Evolutionary conservation across 1,139 yeast species (phyloP), one percentile per base, ranked within the genome.

Genomic region (Pichia sp.): DNA sequence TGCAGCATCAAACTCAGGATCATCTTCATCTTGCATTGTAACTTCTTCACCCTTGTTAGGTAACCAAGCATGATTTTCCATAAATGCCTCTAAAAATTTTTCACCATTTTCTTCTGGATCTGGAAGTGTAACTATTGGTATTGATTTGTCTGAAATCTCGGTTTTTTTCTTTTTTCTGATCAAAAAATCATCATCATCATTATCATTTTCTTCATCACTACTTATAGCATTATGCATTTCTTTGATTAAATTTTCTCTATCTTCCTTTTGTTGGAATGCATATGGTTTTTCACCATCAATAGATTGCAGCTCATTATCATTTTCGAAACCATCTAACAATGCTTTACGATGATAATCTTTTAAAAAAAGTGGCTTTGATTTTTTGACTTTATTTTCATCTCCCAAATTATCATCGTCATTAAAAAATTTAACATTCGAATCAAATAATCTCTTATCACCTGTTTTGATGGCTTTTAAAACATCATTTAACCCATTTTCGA

Each of bases 301-400:
- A 6, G 44, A 35, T 10, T 78, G 82, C 6, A 77, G 76, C 7
- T 62, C 67, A 9, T 74, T 74, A 11, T 74, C 81, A 6, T 73
- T 79, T 7, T 74, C 78, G 4, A 74, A 78, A 16, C 87, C 87
- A 12, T 80, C 70, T 31, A 94, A 68, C 34, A 90, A 67, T 54
- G 80, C 83, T 78, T 80, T 77, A 61, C 98, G 74, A 61, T 92
- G 97, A 61, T 90, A 92, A 61, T 94, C 99, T 58, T 89, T 87
- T 62, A 94, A 74, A 59, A 82, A 87, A 52, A 92, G 70, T 5
- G 97, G 97, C 62, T 87, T 87, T 26, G 81, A 80, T 41, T 70
- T 69, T 46, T 73, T 71, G 20, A 33, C 40, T 11, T 47, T 55
- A 6, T 86, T 87, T 26, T 79, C 80, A 42, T 70, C 70, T 8